These are phyloP conservation scores for Pholiota conissans DNA, from an alignment of 768 basidiomycete species.

Conservation along the genomic window DNA sequence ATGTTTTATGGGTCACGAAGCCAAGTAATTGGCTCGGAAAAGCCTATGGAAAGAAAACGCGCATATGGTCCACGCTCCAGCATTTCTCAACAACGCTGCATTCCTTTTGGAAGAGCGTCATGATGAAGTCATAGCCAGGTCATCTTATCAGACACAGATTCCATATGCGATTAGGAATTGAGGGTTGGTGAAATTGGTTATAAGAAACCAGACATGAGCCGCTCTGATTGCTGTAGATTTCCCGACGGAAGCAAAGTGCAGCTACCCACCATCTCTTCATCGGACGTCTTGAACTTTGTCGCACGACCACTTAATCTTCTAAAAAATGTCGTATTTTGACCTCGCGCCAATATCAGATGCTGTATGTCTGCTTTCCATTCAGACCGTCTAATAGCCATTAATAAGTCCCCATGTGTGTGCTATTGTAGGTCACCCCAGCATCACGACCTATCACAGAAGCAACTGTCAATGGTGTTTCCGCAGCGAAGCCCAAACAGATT, in stretches of 20 bases:
- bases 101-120: background rate
- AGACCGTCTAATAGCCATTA: background rate
- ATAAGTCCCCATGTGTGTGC: background rate
- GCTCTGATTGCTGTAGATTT: background rate
- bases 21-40: background rate
- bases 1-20: background rate
- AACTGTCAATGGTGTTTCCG: background rate
- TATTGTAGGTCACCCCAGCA: background rate
- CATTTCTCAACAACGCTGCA: background rate
- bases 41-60: background rate
- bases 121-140: conserved; percentile 6
- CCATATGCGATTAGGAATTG: background rate
- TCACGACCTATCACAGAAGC: background rate
- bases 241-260: background rate
- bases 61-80: background rate
- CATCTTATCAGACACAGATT: background rate
- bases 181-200: background rate
- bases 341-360: background rate
- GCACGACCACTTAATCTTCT: background rate
- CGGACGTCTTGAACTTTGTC: too few species aligned
- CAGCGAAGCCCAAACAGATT: background rate
- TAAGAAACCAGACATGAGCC: background rate
- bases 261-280: background rate
- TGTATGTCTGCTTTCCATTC: background rate
- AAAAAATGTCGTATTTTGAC: conserved; percentile 2